phyloP scores from a whole-genome alignment of 2,329 filamentous ascomycete species.

The Cladosporium sp. region DNA sequence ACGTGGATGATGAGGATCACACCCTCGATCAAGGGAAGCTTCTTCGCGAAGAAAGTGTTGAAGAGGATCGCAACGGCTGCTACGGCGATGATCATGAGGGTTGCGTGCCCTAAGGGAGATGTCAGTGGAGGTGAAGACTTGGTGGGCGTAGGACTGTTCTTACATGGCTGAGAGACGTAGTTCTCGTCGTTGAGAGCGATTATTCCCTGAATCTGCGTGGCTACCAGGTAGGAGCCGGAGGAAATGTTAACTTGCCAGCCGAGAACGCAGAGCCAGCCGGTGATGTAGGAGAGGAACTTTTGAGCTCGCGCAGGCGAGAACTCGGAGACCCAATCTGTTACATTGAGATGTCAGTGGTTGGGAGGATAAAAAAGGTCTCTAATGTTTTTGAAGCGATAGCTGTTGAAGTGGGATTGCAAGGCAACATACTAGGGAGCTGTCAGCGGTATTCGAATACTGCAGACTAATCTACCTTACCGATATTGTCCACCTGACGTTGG shows the following conservation, averaged over 20 bases:
- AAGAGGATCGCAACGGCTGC: slow-evolving; percentile 33
- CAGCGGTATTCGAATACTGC: not conserved
- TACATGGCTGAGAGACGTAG: slow-evolving; percentile 36
- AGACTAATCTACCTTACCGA: not conserved
- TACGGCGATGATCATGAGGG: slow-evolving; percentile 44
- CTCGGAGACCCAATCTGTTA: slow-evolving; percentile 30
- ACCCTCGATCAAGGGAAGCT: slow-evolving; percentile 46
- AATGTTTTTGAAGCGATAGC: not conserved
- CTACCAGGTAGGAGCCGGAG: slow-evolving; percentile 14
- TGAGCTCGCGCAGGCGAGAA: slow-evolving; percentile 35
- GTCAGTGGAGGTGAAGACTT: slow-evolving; percentile 6
- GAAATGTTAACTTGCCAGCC: slow-evolving; percentile 35
- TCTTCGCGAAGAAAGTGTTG: slow-evolving; percentile 41
- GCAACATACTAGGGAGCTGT: not conserved
- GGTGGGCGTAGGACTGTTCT: not conserved
- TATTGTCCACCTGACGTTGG: slow-evolving; percentile 33
- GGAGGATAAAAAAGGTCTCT: not conserved
- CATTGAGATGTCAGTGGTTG: not conserved
- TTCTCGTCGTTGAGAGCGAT: slow-evolving; percentile 32
- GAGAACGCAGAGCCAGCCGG: slow-evolving; percentile 34
- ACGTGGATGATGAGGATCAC: slow-evolving; percentile 44
- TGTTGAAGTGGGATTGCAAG: too few species aligned
- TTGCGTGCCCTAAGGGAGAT: slow-evolving; percentile 34
- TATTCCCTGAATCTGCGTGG: slow-evolving; percentile 15
- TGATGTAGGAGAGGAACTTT: slow-evolving; percentile 38